A percentile compares a stretch with the other conserved stretches of the same genome.
Conservation (phyloP, 495 filamentous ascomycete genomes). For the Aspergillus diversus region DNA sequence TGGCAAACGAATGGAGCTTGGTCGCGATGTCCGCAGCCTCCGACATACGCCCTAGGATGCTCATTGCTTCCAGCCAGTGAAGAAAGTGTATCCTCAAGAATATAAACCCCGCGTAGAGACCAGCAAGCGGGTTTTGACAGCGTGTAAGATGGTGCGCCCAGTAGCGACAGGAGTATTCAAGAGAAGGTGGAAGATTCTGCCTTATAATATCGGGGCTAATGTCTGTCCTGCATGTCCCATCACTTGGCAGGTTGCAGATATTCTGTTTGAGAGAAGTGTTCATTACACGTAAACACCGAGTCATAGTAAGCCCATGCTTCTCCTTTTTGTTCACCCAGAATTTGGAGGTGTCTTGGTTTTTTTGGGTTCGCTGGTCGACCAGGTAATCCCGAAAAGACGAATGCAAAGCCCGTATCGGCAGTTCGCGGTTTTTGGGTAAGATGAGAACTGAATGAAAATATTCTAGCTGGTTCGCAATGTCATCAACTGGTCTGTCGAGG, state of each 20-base stretch:
- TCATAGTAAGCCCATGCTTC: not conserved
- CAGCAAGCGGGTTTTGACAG: constrained; percentile 9
- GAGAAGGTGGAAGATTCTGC: constrained; percentile 30
- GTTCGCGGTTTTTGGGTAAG: too few relatives aligned
- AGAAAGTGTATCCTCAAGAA: constrained; percentile 50
- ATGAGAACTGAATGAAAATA: not conserved
- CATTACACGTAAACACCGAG: constrained; percentile 13
- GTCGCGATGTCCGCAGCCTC: not conserved
- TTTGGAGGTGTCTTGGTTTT: too few relatives aligned
- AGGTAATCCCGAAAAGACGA: too few relatives aligned
- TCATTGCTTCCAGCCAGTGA: constrained; percentile 47
- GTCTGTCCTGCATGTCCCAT: constrained; percentile 28
- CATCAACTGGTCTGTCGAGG: too few relatives aligned
- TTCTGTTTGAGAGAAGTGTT: constrained; percentile 36
- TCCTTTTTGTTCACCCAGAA: too few relatives aligned
- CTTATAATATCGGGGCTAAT: constrained; percentile 28
- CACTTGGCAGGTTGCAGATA: constrained; percentile 35
- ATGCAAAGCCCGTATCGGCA: too few relatives aligned
- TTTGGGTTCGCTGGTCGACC: too few relatives aligned
- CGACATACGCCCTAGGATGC: constrained; percentile 35
- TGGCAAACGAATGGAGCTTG: not conserved
- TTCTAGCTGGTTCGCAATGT: not conserved
- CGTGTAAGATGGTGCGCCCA: constrained; percentile 51
- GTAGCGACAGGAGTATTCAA: constrained; percentile 48
- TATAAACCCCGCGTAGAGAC: constrained; percentile 13